A percentile compares a stretch with the other conserved stretches of the same genome.
Evolutionary conservation across 108 stramenopile genomes (phyloP).

Genomic region (Aurantiochytrium sp.): DNA sequence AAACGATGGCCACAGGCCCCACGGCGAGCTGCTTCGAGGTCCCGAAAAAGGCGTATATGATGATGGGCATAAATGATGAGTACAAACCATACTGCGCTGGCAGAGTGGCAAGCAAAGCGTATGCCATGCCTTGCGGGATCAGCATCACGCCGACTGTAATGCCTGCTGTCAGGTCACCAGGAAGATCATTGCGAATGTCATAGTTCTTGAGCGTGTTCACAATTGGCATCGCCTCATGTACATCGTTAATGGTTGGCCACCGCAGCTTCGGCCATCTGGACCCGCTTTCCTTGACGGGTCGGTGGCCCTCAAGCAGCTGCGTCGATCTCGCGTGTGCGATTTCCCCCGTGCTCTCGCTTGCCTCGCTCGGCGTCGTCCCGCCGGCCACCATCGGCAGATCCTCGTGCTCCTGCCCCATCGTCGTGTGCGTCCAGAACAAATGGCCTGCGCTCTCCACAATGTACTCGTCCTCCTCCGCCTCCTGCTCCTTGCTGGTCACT

Average conservation of each 20-base stretch:
- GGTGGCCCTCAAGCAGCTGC: neutral
- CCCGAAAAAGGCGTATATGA: constrained; percentile 68
- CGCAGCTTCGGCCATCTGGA: neutral
- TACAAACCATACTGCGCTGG: constrained; percentile 77
- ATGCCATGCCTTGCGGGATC: constrained; percentile 74
- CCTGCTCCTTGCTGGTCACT: too few species aligned
- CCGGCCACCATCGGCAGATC: too few species aligned
- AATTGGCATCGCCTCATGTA: neutral
- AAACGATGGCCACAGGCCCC: constrained; percentile 70
- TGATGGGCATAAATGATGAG: constrained; percentile 61
- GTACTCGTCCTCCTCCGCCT: too few species aligned
- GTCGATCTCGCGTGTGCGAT: neutral
- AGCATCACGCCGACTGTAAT: constrained; percentile 62
- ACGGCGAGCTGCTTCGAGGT: constrained; percentile 68
- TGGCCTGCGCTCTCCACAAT: too few species aligned
- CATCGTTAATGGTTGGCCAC: neutral
- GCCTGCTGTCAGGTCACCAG: constrained; percentile 1
- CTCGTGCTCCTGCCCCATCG: too few species aligned
- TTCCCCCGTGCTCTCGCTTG: too few species aligned
- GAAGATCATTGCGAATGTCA: neutral
- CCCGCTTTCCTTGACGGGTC: neutral
- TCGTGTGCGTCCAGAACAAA: too few species aligned
- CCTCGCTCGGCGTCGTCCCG: too few species aligned
- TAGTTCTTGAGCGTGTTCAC: neutral
- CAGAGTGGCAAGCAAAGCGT: constrained; percentile 73